Percentiles rank a stretch among this genome's conserved stretches.
Conservation (phyloP, 2,329 filamentous ascomycete genomes). For the Microdochium nivale region DNA sequence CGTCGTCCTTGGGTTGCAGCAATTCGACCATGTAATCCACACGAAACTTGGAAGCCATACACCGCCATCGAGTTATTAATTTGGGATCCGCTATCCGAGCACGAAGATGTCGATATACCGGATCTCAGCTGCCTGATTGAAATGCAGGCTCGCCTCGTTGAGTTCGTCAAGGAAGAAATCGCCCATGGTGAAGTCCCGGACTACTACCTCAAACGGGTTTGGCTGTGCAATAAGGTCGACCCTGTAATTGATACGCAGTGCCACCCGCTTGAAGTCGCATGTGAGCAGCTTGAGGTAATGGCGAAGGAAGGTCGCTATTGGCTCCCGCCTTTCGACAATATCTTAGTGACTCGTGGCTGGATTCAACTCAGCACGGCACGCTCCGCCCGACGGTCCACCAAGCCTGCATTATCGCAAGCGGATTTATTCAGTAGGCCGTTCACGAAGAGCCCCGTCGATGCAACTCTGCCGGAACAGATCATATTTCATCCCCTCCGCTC, state of each 20-base stretch:
- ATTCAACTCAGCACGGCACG: conserved; percentile 16
- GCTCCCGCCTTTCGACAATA: conserved; percentile 23
- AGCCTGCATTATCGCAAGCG: conserved; percentile 10
- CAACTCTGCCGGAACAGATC: conserved; percentile 20
- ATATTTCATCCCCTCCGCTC: conserved; percentile 37
- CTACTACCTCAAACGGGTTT: conserved; percentile 31
- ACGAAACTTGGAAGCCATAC: conserved; percentile 16
- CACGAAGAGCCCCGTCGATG: conserved; percentile 13
- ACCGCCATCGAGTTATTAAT: conserved; percentile 39
- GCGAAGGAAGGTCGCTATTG: conserved; percentile 19
- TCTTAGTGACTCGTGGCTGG: conserved; percentile 28
- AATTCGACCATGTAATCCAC: conserved; percentile 33
- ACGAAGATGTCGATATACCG: conserved; percentile 17
- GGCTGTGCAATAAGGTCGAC: conserved; percentile 25
- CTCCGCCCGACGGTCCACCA: neutral
- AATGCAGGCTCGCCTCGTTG: conserved; percentile 36
- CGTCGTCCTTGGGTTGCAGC: conserved; percentile 44
- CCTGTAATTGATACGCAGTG: conserved; percentile 18
- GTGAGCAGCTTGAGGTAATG: conserved; percentile 25
- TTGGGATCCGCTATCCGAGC: conserved; percentile 32
- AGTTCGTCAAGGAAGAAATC: conserved; percentile 20
- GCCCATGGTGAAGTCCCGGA: conserved; percentile 18
- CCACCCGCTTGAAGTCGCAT: conserved; percentile 32
- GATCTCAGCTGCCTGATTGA: conserved; percentile 21
- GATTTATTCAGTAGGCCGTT: conserved; percentile 4